These are phyloP conservation scores for Metschnikowia continentalis DNA, from an alignment of 805 yeast species.

Conservation along the genomic window DNA sequence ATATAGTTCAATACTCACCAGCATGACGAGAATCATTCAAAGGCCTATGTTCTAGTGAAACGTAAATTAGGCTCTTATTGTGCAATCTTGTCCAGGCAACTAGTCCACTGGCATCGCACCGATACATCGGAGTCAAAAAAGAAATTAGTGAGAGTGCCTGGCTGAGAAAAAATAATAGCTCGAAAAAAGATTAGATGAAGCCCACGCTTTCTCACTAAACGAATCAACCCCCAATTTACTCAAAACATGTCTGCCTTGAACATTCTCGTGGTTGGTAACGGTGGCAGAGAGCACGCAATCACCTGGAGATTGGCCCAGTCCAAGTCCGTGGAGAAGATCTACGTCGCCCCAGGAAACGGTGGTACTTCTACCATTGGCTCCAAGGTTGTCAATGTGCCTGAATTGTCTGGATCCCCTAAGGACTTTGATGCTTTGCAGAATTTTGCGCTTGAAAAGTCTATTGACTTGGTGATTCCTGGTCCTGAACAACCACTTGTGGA, in stretches of 20 bases:
- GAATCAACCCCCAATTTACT: neutral
- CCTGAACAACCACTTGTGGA: slow-evolving; percentile 99
- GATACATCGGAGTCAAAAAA: slow-evolving; percentile 1
- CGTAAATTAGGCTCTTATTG: too few relatives aligned
- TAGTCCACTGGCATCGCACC: neutral
- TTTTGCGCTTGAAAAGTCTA: slow-evolving; percentile 65
- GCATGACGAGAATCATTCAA: neutral
- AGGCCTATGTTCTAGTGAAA: neutral
- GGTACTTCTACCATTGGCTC: slow-evolving; percentile 59
- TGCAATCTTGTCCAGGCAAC: too few relatives aligned
- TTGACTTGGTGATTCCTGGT: slow-evolving; percentile 86
- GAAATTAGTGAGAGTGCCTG: neutral
- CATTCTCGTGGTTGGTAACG: slow-evolving; percentile 86
- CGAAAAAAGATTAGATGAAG: neutral
- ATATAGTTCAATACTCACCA: slow-evolving; percentile 11
- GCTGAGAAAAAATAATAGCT: slow-evolving; percentile 2
- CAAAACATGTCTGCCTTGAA: slow-evolving; percentile 14
- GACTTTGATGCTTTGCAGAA: slow-evolving; percentile 67
- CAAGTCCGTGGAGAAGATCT: slow-evolving; percentile 63
- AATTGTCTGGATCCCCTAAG: slow-evolving; percentile 56
- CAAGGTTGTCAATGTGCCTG: slow-evolving; percentile 65
- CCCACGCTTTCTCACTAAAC: slow-evolving; percentile 3
- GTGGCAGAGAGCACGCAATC: slow-evolving; percentile 98
- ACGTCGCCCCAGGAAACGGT: slow-evolving; percentile 96
- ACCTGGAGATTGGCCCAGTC: slow-evolving; percentile 89